Percentiles rank a stretch among this genome's conserved stretches.
These are phyloP conservation scores for Colletotrichum lini DNA, from an alignment of 2,329 filamentous ascomycete genomes.

Conservation along the genomic window DNA sequence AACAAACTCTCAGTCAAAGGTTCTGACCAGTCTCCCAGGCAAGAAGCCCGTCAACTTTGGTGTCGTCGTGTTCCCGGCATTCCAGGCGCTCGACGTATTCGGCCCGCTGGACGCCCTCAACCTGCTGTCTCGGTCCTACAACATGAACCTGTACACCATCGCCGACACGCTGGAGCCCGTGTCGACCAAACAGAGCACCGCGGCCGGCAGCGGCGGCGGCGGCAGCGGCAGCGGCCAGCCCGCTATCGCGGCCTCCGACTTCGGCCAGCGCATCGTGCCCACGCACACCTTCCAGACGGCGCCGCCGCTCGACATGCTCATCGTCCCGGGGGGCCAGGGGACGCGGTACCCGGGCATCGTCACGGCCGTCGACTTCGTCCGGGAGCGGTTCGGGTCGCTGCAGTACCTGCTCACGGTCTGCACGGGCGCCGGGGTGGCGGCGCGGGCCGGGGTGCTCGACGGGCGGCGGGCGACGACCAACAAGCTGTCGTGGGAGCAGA, in stretches of 20 bases:
- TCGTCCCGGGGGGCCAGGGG: slow-evolving; percentile 70
- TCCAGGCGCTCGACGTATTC: slow-evolving; percentile 55
- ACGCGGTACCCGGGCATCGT: slow-evolving; percentile 48
- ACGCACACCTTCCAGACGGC: slow-evolving; percentile 59
- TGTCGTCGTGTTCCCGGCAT: slow-evolving; percentile 54
- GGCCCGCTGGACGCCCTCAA: slow-evolving; percentile 56
- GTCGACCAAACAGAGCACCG: slow-evolving; percentile 26
- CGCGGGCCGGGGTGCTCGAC: slow-evolving; percentile 67
- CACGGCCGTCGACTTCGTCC: slow-evolving; percentile 58
- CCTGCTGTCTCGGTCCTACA: slow-evolving; percentile 41
- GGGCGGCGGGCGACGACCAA: slow-evolving; percentile 70
- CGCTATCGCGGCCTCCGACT: slow-evolving; percentile 18
- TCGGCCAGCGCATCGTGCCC: slow-evolving; percentile 43
- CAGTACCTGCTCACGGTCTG: slow-evolving; percentile 70
- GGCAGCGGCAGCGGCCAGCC: not conserved
- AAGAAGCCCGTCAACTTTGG: slow-evolving; percentile 47
- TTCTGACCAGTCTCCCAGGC: slow-evolving; percentile 11
- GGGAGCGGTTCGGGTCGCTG: slow-evolving; percentile 54
- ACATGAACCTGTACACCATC: slow-evolving; percentile 43
- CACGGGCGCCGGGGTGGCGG: slow-evolving; percentile 67
- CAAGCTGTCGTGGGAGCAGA: slow-evolving; percentile 63
- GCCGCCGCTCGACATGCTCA: slow-evolving; percentile 66
- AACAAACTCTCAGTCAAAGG: not conserved
- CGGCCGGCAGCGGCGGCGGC: not conserved
- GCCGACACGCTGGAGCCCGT: slow-evolving; percentile 41